A percentile compares a stretch with the other conserved stretches of the same genome.
Conservation (phyloP, 345 rosid species). For the Melaleuca quinquenervia region DNA sequence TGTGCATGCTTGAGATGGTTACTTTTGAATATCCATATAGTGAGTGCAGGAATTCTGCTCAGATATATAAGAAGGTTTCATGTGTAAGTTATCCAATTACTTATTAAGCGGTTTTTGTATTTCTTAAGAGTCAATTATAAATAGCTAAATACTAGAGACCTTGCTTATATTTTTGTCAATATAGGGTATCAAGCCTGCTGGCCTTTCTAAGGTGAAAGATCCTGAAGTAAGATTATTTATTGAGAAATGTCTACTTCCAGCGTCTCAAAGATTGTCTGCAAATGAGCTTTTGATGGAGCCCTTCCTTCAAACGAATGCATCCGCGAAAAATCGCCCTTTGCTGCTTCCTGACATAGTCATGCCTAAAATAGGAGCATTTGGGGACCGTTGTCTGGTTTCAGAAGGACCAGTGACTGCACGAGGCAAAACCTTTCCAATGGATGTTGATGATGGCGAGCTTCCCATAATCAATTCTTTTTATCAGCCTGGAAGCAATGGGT, state of each 20-base stretch:
- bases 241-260: slow-evolving; percentile 84
- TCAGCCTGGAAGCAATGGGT: slow-evolving; percentile 13
- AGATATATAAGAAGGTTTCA: slow-evolving; percentile 13
- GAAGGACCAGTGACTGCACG: slow-evolving; percentile 45
- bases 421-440: slow-evolving; percentile 36
- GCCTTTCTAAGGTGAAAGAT: slow-evolving; percentile 61
- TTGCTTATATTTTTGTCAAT: neutral
- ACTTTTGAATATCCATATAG: slow-evolving; percentile 38
- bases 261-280: slow-evolving; percentile 66
- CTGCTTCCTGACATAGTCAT: slow-evolving; percentile 54
- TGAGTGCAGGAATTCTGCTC: slow-evolving; percentile 16
- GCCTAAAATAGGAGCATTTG: slow-evolving; percentile 60
- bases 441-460: slow-evolving; percentile 47
- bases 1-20: slow-evolving; percentile 46
- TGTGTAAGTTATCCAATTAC: slow-evolving; percentile 1
- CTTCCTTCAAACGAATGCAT: slow-evolving; percentile 54
- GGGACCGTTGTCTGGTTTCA: slow-evolving; percentile 68
- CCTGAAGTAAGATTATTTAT: slow-evolving; percentile 60
- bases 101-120: neutral
- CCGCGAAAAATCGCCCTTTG: slow-evolving; percentile 30
- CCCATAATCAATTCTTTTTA: slow-evolving; percentile 37
- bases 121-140: neutral
- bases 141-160: neutral
- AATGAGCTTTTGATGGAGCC: slow-evolving; percentile 67
- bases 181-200: slow-evolving; percentile 84